phyloP scores from a whole-genome alignment of 2,329 filamentous ascomycete genomes.

The Gnomoniopsis smithogilvyi region DNA sequence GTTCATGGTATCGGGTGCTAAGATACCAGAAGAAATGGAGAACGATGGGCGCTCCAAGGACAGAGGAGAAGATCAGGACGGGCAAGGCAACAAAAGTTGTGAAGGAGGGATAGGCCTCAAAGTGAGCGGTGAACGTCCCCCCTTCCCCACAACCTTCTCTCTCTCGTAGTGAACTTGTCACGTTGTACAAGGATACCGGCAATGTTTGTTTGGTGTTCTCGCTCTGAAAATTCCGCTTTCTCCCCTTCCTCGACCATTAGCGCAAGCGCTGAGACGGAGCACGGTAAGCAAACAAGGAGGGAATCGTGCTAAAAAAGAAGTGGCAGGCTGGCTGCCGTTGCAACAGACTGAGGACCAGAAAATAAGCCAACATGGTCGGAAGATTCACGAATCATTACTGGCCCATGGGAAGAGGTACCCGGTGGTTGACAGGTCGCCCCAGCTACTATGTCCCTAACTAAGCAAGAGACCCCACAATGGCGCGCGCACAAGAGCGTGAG shows the following conservation, averaged over 20 bases:
- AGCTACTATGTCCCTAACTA: not conserved
- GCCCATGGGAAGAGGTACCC: not conserved
- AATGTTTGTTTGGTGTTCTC: not conserved
- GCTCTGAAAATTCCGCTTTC: not conserved
- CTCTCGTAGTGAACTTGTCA: constrained; percentile 13
- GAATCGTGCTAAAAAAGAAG: not conserved
- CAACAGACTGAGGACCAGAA: not conserved
- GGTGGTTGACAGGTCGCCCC: not conserved
- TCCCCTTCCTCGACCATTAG: not conserved
- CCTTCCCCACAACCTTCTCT: not conserved
- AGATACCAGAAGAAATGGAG: not conserved
- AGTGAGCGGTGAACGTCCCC: constrained; percentile 1
- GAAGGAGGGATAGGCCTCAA: constrained; percentile 13
- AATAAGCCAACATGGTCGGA: not conserved
- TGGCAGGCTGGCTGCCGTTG: not conserved
- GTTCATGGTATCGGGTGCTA: not conserved
- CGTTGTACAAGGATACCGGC: constrained; percentile 7
- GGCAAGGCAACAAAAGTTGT: not conserved
- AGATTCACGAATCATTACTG: too few species aligned
- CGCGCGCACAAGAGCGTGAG: not conserved
- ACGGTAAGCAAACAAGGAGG: constrained; percentile 1
- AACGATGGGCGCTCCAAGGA: not conserved
- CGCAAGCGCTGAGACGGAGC: not conserved
- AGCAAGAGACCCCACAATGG: not conserved
- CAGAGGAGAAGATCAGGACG: not conserved